Conservation (phyloP, 2,329 filamentous ascomycete genomes). For the Kalmusia sp. region DNA sequence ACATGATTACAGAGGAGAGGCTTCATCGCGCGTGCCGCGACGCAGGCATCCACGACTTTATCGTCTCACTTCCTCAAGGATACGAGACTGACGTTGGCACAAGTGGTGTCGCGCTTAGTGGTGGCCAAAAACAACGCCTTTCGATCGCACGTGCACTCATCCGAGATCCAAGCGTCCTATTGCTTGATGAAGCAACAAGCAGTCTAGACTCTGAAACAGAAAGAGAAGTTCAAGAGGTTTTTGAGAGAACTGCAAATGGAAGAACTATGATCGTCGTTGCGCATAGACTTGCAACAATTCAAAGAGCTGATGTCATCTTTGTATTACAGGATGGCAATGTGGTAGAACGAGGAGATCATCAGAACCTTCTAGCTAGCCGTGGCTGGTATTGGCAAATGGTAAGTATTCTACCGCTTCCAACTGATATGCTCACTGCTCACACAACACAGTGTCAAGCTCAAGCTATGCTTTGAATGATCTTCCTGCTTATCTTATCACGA, state of each 20-base stretch:
- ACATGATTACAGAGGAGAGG: slow-evolving; percentile 62
- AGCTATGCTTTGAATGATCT: slow-evolving; percentile 1
- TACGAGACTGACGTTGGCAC: slow-evolving; percentile 35
- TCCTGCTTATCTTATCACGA: neutral
- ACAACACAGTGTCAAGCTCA: slow-evolving; percentile 7
- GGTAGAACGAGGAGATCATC: slow-evolving; percentile 31
- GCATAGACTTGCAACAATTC: slow-evolving; percentile 49
- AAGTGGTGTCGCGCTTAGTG: slow-evolving; percentile 67
- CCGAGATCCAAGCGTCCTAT: slow-evolving; percentile 62
- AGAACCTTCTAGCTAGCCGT: slow-evolving; percentile 2
- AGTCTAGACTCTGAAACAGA: slow-evolving; percentile 72
- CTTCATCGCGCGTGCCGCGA: slow-evolving; percentile 79
- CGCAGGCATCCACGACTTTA: slow-evolving; percentile 36
- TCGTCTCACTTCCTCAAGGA: slow-evolving; percentile 36
- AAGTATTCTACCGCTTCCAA: neutral
- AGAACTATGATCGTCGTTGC: slow-evolving; percentile 52
- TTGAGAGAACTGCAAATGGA: slow-evolving; percentile 61
- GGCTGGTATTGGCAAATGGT: slow-evolving; percentile 21
- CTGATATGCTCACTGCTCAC: neutral
- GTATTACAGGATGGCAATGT: slow-evolving; percentile 49
- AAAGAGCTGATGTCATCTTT: slow-evolving; percentile 49
- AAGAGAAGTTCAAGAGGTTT: slow-evolving; percentile 70
- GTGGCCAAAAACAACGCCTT: slow-evolving; percentile 80
- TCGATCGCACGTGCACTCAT: slow-evolving; percentile 75
- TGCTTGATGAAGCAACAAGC: slow-evolving; percentile 67